Evolutionary conservation across 805 yeast species (phyloP), one percentile per base, ranked within the genome.

Genomic region (Ogataea naganishii): DNA sequence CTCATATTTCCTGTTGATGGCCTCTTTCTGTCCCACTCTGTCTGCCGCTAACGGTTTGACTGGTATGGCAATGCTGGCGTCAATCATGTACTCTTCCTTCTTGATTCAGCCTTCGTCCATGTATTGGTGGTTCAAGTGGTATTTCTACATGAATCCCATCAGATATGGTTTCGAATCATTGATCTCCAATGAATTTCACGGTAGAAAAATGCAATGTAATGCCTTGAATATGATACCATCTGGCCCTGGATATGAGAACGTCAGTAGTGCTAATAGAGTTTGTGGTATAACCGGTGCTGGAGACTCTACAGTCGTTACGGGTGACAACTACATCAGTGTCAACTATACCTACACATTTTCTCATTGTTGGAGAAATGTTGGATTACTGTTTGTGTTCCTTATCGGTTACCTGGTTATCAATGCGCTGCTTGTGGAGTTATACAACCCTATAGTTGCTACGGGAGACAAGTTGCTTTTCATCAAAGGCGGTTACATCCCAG

Each of bases 321-420:
- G 83, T 47, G 71, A 67, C 33, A 47, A 49, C 13, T 76, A 72
- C 41, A 32, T 75, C 9, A 37, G 38, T 5, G 43, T 43, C 3
- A 49, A 74, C 7, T 83, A 53, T 52, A 47, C 53, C 24, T 84
- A 77, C 59, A 47, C 47, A 14, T 72, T 65, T 44, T 38, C 53
- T 14, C 83, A 84, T 52, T 65, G 69, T 29, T 84, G 95, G 95
- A 74, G 94, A 60, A 80, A 84, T 51, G 64, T 79, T 34, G 95
- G 76, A 34, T 64, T 70, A 34, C 32, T 61, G 33, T 35, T 66
- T 41, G 68, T 49, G 5, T 67, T 61, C 41, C 49, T 59, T 23
- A 22, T 64, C 11, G 62, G 66, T 38, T 64, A 65, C 49, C 39
- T 67, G 19, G 17, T 28, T 3, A 36, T 54, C 20, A 44, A 49